Evolutionary conservation across 371 early-diverging fungal genomes (phyloP), one percentile per base, ranked within the genome.

Genomic region (Mortierella sp.): DNA sequence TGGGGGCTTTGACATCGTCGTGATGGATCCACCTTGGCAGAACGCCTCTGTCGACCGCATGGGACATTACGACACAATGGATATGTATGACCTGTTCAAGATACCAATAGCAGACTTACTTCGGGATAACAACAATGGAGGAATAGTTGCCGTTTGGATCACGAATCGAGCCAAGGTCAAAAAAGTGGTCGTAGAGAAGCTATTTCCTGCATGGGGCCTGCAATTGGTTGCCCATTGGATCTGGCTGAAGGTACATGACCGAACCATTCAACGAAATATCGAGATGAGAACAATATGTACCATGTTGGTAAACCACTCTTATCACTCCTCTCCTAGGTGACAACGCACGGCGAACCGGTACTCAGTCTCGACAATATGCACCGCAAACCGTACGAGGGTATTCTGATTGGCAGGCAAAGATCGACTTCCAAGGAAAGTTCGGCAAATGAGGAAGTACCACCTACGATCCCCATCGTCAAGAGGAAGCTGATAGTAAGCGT

Each of bases 21-120:
- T 93, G 0, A 85, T 90, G 85, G 93, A 93, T 64, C 92, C 92
- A 31, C 93, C 93, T 25, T 93, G 91, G 92, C 87, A 87, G 14
- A 93, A 93, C 59, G 88, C 67, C 12, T 78, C 76, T 74, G 88
- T 84, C 5, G 80, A 80, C 34, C 81, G 91, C 54, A 84, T 88
- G 34, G 71, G 79, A 1, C 78, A 84, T 21, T 91, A 93, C 60
- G 77, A 73, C 3, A 83, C 83, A 0, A 74, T 90, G 56, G 92
- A 93, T 60, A 71, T 87, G 13, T 91, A 91, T 65, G 84, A 87
- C 24, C 67, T 93, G 8, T 92, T 85, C 71, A 65, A 81, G 54
- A 78, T 93, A 13, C 92, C 92, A 3, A 63, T 91, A 2, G 64
- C 78, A 4, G 54, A 71, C 1, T 68, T 90, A 50, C 39, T 85